phyloP scores from a whole-genome alignment of 2,329 filamentous ascomycete genomes.

The Metarhizium guizhouense region DNA sequence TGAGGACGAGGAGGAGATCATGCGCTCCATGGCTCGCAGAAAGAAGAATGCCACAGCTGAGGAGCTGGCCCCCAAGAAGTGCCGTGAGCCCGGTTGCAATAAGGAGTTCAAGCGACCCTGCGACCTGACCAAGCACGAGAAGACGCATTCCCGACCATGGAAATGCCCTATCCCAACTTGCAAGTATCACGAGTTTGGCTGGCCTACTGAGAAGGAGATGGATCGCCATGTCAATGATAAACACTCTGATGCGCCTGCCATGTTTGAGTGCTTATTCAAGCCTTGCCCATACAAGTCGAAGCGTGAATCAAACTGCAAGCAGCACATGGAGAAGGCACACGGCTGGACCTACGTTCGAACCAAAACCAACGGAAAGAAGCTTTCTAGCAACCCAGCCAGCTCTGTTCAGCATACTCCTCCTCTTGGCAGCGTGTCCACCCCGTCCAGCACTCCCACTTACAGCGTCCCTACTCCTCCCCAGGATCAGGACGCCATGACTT shows the following conservation, averaged over 20 bases:
- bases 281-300: constrained; percentile 92
- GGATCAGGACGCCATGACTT: constrained; percentile 30
- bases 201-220: constrained; percentile 96
- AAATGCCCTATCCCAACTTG: constrained; percentile 78
- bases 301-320: constrained; percentile 93
- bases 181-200: constrained; percentile 85
- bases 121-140: constrained; percentile 95
- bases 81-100: constrained; percentile 65
- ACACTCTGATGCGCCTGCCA: constrained; percentile 69
- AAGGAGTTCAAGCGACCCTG: constrained; percentile 97
- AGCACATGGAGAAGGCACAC: constrained; percentile 97
- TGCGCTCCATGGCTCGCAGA: constrained; percentile 88
- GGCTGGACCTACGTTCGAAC: constrained; percentile 85
- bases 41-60: constrained; percentile 88
- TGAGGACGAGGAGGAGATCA: constrained; percentile 72
- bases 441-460: constrained; percentile 41
- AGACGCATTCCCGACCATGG: constrained; percentile 93
- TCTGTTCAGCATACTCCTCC: constrained; percentile 46
- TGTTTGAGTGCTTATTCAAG: constrained; percentile 75
- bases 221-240: constrained; percentile 96
- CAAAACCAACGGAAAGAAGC: constrained; percentile 77
- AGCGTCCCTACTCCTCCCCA: constrained; percentile 51
- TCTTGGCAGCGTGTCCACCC: constrained; percentile 53
- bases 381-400: constrained; percentile 33
- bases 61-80: constrained; percentile 72